Percentiles rank a stretch among this genome's conserved stretches.
Evolutionary conservation across 2,329 filamentous ascomycete genomes (phyloP).

Genomic region (Ascochyta viciae-villosae): DNA sequence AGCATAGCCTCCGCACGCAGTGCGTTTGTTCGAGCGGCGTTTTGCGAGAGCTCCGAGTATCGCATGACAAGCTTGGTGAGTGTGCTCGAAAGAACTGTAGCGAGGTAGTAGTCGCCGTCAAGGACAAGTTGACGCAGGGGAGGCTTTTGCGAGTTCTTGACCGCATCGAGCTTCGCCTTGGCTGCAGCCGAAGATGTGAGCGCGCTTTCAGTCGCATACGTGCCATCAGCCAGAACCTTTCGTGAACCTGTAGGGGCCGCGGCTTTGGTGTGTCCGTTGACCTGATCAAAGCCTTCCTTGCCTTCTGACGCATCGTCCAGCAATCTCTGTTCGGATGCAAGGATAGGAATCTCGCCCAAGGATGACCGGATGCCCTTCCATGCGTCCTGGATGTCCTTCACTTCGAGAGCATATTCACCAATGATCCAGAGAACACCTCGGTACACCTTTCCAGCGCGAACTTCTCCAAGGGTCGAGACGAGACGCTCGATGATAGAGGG

Average conservation of each 20-base stretch:
- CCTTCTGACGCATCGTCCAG: slow-evolving; percentile 75
- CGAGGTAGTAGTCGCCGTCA: slow-evolving; percentile 95
- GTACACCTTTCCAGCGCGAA: slow-evolving; percentile 96
- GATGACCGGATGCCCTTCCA: slow-evolving; percentile 96
- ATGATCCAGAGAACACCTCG: slow-evolving; percentile 97
- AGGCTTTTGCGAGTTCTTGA: slow-evolving; percentile 96
- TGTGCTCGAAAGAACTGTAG: slow-evolving; percentile 92
- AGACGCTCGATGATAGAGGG: slow-evolving; percentile 86
- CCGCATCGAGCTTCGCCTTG: slow-evolving; percentile 90
- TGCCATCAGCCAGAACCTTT: slow-evolving; percentile 93
- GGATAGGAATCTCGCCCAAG: slow-evolving; percentile 94
- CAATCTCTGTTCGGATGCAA: slow-evolving; percentile 91
- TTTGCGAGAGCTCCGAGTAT: slow-evolving; percentile 89
- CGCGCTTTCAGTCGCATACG: slow-evolving; percentile 95
- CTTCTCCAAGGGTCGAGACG: slow-evolving; percentile 88
- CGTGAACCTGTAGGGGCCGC: slow-evolving; percentile 82
- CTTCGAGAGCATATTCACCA: slow-evolving; percentile 93
- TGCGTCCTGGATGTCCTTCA: slow-evolving; percentile 91
- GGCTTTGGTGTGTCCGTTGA: slow-evolving; percentile 79
- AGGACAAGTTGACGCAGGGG: slow-evolving; percentile 89
- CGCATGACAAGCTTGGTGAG: slow-evolving; percentile 98
- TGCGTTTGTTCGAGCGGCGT: slow-evolving; percentile 87
- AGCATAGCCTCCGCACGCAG: slow-evolving; percentile 97
- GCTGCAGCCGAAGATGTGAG: slow-evolving; percentile 91
- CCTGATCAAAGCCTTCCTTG: slow-evolving; percentile 70